Base-by-base conservation (phyloP, 2,329 filamentous ascomycete species). In the Colletotrichum caudatum region DNA sequence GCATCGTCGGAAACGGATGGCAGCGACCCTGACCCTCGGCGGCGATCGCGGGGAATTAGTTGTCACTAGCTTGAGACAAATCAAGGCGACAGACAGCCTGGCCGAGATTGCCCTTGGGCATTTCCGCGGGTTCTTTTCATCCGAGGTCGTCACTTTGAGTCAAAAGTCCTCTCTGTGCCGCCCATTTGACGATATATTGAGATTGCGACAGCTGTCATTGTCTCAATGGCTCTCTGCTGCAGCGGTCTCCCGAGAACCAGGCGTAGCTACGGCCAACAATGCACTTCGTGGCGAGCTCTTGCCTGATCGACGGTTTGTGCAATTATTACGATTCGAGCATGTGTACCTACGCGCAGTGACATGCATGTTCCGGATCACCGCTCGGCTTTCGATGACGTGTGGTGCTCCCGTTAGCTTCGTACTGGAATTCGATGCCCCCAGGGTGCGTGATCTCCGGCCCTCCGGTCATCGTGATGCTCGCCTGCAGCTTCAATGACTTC, bases 1-100 rank as follows among this genome's bases (percentile, higher is more conserved):
- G 33, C 26, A 1, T 54, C 37, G 50, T 64, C 61, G 61, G 61
- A 64, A 56, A 56, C 23, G 61, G 61, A 44, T 23, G 8, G 37
- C 35, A 0, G 26, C 11, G 50, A 26, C 12, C 35, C 48, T 5
- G 26, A 23, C 16, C 20, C 26, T 29, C n/a, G 18, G n/a, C 35
- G 50, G 33, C 23, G 50, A 64, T 64, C 61, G 39, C 23, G 48
- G 61, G 48, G 61, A 44, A 18, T 33, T 12, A 26, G 6, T 11
- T 18, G 2, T 11, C 20, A 33, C 6, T 35, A 44, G 50, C 16
- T 18, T 23, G n/a, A 12, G 37, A 6, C 50, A 14, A 33, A 46
- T 20, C 26, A 14, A 18, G 35, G 18, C 26, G 35, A 37, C 39
- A 33, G 39, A 37, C 39, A 33, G 39, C 16, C 18, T 54, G 61